A percentile compares a stretch with the other conserved stretches of the same genome.
Evolutionary conservation across 306 rosid genomes (phyloP).

Genomic region (Cicer pinnatifidum): DNA sequence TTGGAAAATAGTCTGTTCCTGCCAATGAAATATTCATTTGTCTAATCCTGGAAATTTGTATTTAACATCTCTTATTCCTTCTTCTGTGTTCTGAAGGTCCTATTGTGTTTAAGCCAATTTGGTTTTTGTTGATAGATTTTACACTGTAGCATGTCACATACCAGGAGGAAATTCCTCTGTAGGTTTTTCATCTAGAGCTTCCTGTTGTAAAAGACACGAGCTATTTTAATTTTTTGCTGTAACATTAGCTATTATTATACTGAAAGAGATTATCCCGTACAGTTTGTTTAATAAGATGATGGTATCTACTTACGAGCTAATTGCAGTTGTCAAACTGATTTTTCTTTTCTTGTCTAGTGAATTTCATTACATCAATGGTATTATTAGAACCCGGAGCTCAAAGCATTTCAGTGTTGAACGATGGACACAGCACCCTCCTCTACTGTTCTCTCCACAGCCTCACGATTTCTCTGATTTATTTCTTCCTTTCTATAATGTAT

Average conservation of each 20-base stretch:
- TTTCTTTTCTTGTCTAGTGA: background rate
- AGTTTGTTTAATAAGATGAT: constrained; percentile 29
- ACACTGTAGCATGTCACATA: constrained; percentile 39
- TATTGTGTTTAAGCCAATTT: constrained; percentile 44
- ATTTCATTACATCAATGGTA: background rate
- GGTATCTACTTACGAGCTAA: background rate
- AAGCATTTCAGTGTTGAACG: background rate
- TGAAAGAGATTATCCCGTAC: constrained; percentile 30
- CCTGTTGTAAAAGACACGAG: constrained; percentile 51
- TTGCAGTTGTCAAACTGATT: background rate
- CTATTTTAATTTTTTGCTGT: background rate
- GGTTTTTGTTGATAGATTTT: constrained; percentile 47
- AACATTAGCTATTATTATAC: constrained; percentile 37
- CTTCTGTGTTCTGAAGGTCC: constrained; percentile 38
- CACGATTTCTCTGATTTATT: background rate
- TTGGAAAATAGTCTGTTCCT: constrained; percentile 46
- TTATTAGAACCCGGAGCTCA: constrained; percentile 2
- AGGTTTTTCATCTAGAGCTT: constrained; percentile 39
- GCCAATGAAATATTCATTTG: constrained; percentile 42
- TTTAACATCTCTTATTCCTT: constrained; percentile 44
- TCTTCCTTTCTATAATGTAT: background rate
- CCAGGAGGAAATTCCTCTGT: constrained; percentile 38
- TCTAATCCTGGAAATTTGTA: constrained; percentile 46
- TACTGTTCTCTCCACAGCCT: background rate
- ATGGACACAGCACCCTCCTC: background rate